phyloP scores from a whole-genome alignment of 129 eudicot genomes.

The Silybum marianum region DNA sequence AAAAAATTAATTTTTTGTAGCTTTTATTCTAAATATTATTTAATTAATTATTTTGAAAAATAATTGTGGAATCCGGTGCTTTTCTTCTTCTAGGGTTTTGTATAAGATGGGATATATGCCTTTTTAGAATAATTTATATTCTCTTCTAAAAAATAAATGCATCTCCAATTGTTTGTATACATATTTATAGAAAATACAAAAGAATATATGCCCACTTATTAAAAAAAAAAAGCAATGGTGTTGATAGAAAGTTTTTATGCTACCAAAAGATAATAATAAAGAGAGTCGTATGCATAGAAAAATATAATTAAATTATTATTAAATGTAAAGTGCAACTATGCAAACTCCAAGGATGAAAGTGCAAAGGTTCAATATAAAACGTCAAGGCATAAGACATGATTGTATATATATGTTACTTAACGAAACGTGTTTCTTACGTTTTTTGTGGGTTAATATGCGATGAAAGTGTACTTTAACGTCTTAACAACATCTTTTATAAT shows the following conservation, averaged over 20 bases:
- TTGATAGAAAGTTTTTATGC: not conserved
- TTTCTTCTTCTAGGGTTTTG: slow-evolving; percentile 12
- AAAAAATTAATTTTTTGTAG: no score
- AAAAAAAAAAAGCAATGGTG: slow-evolving; percentile 36
- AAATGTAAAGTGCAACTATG: no score
- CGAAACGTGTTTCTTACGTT: not conserved
- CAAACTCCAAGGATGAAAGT: not conserved
- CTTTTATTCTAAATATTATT: not conserved
- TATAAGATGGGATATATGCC: slow-evolving; percentile 9
- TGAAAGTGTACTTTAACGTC: not conserved
- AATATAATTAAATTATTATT: not conserved
- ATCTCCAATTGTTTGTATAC: not conserved
- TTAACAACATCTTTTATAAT: not conserved
- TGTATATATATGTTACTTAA: not conserved
- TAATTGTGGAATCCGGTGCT: slow-evolving; percentile 21
- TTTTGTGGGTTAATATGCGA: not conserved
- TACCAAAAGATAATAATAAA: not conserved
- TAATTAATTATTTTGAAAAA: not conserved
- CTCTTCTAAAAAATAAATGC: slow-evolving; percentile 22
- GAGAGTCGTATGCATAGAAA: not conserved
- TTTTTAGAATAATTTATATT: slow-evolving; percentile 23
- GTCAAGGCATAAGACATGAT: not conserved
- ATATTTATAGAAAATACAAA: not conserved
- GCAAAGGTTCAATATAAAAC: not conserved
- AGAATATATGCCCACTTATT: slow-evolving; percentile 34